Evolutionary conservation across 176 grass and related monocot species (phyloP), one percentile per base, ranked within the genome.

Genomic region (Triticum turgidum): DNA sequence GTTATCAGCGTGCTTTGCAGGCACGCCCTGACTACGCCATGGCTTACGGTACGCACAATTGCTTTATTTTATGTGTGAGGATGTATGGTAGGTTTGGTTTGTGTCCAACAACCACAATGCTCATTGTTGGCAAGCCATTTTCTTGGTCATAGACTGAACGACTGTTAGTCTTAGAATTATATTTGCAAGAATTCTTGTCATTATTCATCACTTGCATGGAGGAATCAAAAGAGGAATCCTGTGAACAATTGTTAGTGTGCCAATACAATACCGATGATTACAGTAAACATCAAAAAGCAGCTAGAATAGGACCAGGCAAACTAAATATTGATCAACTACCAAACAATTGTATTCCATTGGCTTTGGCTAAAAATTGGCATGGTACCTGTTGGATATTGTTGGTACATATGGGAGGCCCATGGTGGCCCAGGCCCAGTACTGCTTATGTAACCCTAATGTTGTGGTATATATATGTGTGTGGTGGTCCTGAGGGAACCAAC

Each of bases 1-100:
- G 92, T 86, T 99, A 99, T 87, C 97, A 99, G 58, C 92, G 83
- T 85, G 97, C 94, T 18, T 78, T 99, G 78, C 97, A 92, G 76
- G 86, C 92, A 79, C 97, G 89, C 17, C 92, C 97, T 52, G 87
- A 90, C 89, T 99, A 92, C 77, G 90, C 97, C 20, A 99, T 96
- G 64, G 94, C 97, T 70, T 96, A 94, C 63, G 97, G 97, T 99
- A 80, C 24, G 72, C 74, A 77, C 3, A 33, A 15, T 77, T 77
- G 49, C 47, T 77, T 77, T 77, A 56, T 18, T 33, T 17, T 77
- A 4, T 56, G 27, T 54, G 45, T 77, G 73, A 21, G 74, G 27
- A 77, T 56, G 47, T 34, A 77, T 77, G 47, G 47, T 77, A 77
- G 74, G 74, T 77, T 77, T 77, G 74, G 74, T 77, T 77, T 77